These are phyloP conservation scores for Eucalyptus dawsonii DNA, from an alignment of 345 rosid genomes.

Conservation along the genomic window DNA sequence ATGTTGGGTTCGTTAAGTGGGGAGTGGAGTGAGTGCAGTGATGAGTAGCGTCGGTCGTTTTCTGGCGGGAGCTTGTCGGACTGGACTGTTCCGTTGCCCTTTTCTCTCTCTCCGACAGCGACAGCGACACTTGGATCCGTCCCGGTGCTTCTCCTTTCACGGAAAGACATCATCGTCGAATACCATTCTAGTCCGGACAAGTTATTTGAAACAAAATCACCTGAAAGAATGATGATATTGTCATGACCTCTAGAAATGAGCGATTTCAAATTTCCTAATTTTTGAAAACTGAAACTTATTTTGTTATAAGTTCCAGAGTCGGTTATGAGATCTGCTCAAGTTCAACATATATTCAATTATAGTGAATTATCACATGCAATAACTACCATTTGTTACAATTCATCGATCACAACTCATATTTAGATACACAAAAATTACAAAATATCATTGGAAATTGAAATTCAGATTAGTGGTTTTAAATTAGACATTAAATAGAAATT, in stretches of 20 bases:
- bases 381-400: rapidly evolving
- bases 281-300: no score
- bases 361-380: rapidly evolving
- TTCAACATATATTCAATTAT: rapidly evolving
- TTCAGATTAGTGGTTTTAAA: rapidly evolving
- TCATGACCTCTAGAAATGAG: rapidly evolving
- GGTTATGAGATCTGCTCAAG: rapidly evolving
- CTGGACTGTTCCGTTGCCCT: neutral
- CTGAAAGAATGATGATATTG: rapidly evolving
- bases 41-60: neutral
- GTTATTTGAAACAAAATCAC: neutral
- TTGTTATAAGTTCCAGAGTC: rapidly evolving
- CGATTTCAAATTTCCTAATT: rapidly evolving
- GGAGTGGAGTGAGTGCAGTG: neutral
- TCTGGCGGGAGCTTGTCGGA: neutral
- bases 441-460: rapidly evolving
- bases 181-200: neutral
- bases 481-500: rapidly evolving
- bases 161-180: neutral
- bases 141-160: neutral
- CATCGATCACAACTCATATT: rapidly evolving
- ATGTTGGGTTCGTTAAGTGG: neutral
- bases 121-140: neutral
- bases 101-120: neutral
- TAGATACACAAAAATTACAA: rapidly evolving